Evolutionary conservation across 768 basidiomycete genomes (phyloP), one percentile per base, ranked within the genome.

Genomic region (Mycena kentingensis): DNA sequence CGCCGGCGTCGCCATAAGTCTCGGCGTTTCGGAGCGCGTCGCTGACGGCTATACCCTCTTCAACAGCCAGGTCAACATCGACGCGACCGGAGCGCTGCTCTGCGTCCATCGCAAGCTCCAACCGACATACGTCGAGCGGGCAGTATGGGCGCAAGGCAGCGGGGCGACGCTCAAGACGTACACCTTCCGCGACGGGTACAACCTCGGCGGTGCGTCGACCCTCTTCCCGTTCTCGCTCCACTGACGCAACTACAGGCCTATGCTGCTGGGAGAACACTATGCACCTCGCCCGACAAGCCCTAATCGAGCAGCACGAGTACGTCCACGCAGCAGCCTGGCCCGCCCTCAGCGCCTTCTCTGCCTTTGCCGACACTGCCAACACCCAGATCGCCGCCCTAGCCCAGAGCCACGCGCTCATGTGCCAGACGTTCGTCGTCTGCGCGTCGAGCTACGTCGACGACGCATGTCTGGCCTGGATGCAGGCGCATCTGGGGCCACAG

Each of bases 401-500:
- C 41, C 49, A 55, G 18, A 55, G 54, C 38, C 54, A 51, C 43
- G 54, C 54, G 2, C 24, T 55, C 24, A 55, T 55, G 54, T 55
- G 54, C 39, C 49, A 55, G 34, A 51, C 54, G 28, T 55, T 55
- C 24, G 54, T 55, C 21, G 41, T 55, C n/a, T 55, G 49, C 49
- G 35, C 54, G n/a, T 51, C 54, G 10, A 50, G 35, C 49, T 55
- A 46, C 37, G 44, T 55, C 22, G 54, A 55, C 31, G 44, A 51
- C 15, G 21, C 35, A 8, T 55, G 54, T 38, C 39, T 55, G 25
- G 76, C 73, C 42, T 67, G 82, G 46, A 50, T 66, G 18, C 70
- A 74, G 49, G 63, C 71, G 44, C 68, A 71, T 4, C 19, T 68
- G 21, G 71, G 68, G 7, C 63, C 70, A 12, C 60, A 69, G 52